These are phyloP conservation scores for Cucurbita pepo DNA, from an alignment of 306 rosid genomes.

Conservation along the genomic window DNA sequence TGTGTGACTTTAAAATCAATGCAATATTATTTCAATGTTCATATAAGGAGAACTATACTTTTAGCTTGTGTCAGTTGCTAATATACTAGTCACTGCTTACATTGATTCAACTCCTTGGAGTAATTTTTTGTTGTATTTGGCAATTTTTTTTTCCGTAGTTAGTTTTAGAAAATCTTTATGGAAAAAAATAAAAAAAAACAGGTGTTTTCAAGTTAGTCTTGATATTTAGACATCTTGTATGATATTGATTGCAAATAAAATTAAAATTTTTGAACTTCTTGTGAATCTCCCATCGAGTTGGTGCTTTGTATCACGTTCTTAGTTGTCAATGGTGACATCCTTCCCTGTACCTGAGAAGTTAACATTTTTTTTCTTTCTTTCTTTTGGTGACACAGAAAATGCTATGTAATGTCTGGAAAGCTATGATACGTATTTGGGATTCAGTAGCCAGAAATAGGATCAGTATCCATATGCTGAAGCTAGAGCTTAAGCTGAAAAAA, in stretches of 20 bases:
- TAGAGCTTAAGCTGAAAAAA: constrained; percentile 60
- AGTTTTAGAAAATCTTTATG: neutral
- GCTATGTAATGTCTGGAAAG: constrained; percentile 54
- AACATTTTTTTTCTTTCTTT: neutral
- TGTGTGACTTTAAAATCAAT: neutral
- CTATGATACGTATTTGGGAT: constrained; percentile 53
- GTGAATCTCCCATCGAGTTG: neutral
- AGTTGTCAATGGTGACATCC: neutral
- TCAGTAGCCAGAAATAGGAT: constrained; percentile 63
- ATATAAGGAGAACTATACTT: neutral
- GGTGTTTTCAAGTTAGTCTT: neutral
- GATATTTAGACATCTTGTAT: neutral
- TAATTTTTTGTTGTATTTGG: neutral
- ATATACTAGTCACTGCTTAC: neutral
- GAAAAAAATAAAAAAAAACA: neutral
- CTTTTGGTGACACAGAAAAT: constrained; percentile 36
- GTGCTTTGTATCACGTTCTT: neutral
- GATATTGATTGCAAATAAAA: neutral
- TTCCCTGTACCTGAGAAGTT: neutral
- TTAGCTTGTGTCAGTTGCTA: neutral
- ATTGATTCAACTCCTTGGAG: neutral
- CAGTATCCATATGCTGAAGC: constrained; percentile 63
- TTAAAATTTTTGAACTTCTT: neutral
- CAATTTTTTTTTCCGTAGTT: neutral
- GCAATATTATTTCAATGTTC: neutral